These are phyloP conservation scores for Thelonectria olida DNA, from an alignment of 2,329 filamentous ascomycete genomes.

Conservation along the genomic window DNA sequence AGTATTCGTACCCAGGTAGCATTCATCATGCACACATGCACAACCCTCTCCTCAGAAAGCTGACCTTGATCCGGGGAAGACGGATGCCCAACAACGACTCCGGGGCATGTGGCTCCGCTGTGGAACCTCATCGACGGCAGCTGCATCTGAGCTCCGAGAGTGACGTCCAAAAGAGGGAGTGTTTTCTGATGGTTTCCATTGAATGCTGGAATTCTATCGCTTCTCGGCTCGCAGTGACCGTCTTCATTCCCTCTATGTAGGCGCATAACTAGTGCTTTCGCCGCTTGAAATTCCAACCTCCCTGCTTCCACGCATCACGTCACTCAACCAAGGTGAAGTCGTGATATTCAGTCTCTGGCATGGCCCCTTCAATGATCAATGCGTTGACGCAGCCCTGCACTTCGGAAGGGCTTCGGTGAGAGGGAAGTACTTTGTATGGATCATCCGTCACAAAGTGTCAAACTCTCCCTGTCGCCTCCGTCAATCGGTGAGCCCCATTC, in stretches of 20 bases:
- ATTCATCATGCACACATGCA: too few species aligned
- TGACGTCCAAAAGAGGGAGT: too few species aligned
- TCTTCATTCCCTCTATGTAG: too few species aligned
- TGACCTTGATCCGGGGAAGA: background rate
- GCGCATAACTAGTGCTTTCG: too few species aligned
- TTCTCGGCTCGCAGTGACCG: too few species aligned
- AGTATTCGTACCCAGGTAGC: too few species aligned
- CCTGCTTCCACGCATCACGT: constrained; percentile 27
- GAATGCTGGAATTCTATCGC: background rate
- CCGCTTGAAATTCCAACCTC: constrained; percentile 13
- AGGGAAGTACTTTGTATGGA: too few species aligned
- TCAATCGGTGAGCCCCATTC: too few species aligned
- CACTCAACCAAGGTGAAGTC: constrained; percentile 26
- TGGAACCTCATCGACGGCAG: constrained; percentile 20
- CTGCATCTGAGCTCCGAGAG: background rate
- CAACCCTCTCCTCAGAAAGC: too few species aligned
- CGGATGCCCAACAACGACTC: constrained; percentile 9
- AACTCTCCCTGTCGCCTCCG: too few species aligned
- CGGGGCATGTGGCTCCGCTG: constrained; percentile 33
- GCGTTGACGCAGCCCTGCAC: background rate
- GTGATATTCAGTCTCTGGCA: constrained; percentile 26
- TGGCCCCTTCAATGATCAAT: constrained; percentile 2
- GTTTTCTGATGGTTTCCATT: background rate
- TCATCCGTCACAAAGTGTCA: too few species aligned
- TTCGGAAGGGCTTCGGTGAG: too few species aligned